A percentile compares a stretch with the other conserved stretches of the same genome.
Evolutionary conservation across 140 eudicot genomes (phyloP).

Genomic region (Cichorium intybus): DNA sequence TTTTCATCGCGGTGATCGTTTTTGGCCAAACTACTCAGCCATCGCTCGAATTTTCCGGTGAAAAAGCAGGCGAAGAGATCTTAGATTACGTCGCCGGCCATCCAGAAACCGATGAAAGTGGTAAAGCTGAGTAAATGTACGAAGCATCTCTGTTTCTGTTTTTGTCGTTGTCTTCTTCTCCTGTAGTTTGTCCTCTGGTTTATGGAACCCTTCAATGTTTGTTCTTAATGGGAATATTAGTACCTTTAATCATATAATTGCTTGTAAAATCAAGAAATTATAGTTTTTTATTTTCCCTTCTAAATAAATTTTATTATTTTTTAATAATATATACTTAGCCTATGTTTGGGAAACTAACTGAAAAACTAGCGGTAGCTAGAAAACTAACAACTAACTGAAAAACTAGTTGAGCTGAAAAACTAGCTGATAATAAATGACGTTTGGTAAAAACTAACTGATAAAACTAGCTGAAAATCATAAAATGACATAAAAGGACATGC

Average conservation of each 20-base stretch:
- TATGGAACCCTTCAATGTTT: background rate
- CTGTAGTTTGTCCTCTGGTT: background rate
- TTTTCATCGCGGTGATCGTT: constrained; percentile 56
- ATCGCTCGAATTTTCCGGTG: constrained; percentile 38
- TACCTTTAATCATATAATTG: background rate
- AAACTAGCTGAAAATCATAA: no score
- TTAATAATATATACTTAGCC: no score
- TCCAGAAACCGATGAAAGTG: constrained; percentile 22
- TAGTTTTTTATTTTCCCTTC: background rate
- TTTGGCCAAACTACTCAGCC: constrained; percentile 70
- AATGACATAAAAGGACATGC: no score
- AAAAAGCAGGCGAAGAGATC: constrained; percentile 76
- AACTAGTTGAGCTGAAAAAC: no score
- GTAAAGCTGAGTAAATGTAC: constrained; percentile 18
- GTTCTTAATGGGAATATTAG: background rate
- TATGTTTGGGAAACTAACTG: no score
- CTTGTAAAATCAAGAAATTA: background rate
- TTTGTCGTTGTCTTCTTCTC: background rate
- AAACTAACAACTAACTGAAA: no score
- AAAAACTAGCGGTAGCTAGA: no score
- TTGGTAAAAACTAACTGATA: no score
- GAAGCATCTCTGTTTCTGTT: constrained; percentile 5
- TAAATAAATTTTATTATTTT: no score
- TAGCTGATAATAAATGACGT: no score
- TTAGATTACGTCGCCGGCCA: constrained; percentile 71